Percentiles rank a stretch among this genome's conserved stretches.
These are phyloP conservation scores for Bigelowiella natans DNA, from an alignment of 78 protist species.

Conservation along the genomic window DNA sequence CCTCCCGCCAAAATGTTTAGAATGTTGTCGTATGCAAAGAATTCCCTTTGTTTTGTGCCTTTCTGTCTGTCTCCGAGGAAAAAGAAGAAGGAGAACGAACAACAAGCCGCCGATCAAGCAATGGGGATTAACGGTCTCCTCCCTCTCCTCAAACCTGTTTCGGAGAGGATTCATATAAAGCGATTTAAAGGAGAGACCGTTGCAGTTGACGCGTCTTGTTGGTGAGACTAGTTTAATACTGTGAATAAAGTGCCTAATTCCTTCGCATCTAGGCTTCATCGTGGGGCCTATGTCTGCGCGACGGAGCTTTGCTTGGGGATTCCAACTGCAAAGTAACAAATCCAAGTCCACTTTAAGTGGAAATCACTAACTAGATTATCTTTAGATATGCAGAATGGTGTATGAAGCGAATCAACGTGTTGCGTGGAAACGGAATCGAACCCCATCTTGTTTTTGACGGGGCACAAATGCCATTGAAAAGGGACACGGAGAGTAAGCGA, in stretches of 20 bases:
- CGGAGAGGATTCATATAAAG: conserved; percentile 36
- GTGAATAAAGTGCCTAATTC: too few species aligned
- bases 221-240: too few species aligned
- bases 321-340: conserved; percentile 44
- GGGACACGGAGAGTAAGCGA: conserved; percentile 44
- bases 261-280: conserved; percentile 77
- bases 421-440: conserved; percentile 27
- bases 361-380: too few species aligned
- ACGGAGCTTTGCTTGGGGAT: conserved; percentile 43
- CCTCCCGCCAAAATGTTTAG: too few species aligned
- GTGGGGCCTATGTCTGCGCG: conserved; percentile 60
- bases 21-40: too few species aligned
- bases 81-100: too few species aligned
- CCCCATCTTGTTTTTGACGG: conserved; percentile 84
- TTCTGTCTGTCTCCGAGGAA: too few species aligned
- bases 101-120: too few species aligned
- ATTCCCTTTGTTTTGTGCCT: too few species aligned
- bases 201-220: conserved; percentile 64
- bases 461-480: conserved; percentile 61
- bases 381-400: conserved; percentile 13
- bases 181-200: conserved; percentile 44
- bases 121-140: conserved; percentile 78
- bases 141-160: conserved; percentile 31
- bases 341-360: too few species aligned
- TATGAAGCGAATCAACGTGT: conserved; percentile 37